These are phyloP conservation scores for Phialemoniopsis sp. DNA, from an alignment of 2,329 filamentous ascomycete genomes.

Conservation along the genomic window DNA sequence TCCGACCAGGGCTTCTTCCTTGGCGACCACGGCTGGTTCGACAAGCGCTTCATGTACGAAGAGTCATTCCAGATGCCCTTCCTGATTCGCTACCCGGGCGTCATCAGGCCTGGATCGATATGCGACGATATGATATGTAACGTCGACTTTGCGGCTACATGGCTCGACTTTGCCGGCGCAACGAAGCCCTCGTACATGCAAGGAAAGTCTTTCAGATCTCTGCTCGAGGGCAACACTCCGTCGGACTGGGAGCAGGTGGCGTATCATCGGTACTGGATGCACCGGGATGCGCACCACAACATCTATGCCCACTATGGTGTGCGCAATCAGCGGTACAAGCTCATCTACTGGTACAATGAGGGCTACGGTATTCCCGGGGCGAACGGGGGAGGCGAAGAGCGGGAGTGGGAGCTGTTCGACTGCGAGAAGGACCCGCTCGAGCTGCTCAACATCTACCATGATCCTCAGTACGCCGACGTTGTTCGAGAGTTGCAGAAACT, in stretches of 20 bases:
- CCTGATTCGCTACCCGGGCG: conserved; percentile 37
- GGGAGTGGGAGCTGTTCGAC: no score
- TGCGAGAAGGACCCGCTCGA: no score
- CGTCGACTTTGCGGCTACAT: conserved; percentile 49
- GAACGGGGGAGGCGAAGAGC: no score
- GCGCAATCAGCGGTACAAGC: conserved; percentile 45
- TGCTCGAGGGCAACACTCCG: conserved; percentile 32
- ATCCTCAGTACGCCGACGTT: no score
- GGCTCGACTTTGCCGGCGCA: conserved; percentile 38
- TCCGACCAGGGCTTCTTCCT: conserved; percentile 54
- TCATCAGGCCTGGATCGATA: conserved; percentile 30
- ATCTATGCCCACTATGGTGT: conserved; percentile 49
- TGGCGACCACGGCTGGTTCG: conserved; percentile 54
- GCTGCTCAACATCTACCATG: no score
- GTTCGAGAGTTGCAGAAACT: no score
- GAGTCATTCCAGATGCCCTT: conserved; percentile 55
- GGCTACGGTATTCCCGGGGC: conserved; percentile 36
- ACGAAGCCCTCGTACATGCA: conserved; percentile 45
- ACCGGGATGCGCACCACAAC: conserved; percentile 43
- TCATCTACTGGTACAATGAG: conserved; percentile 54
- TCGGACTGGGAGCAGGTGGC: conserved; percentile 44
- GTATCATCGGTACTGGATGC: conserved; percentile 55
- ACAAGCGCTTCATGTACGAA: conserved; percentile 56
- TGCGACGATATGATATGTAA: conserved; percentile 47
- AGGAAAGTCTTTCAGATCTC: conserved; percentile 34